These are phyloP conservation scores for Massariosphaeria phaeospora DNA, from an alignment of 495 filamentous ascomycete species.

Conservation along the genomic window DNA sequence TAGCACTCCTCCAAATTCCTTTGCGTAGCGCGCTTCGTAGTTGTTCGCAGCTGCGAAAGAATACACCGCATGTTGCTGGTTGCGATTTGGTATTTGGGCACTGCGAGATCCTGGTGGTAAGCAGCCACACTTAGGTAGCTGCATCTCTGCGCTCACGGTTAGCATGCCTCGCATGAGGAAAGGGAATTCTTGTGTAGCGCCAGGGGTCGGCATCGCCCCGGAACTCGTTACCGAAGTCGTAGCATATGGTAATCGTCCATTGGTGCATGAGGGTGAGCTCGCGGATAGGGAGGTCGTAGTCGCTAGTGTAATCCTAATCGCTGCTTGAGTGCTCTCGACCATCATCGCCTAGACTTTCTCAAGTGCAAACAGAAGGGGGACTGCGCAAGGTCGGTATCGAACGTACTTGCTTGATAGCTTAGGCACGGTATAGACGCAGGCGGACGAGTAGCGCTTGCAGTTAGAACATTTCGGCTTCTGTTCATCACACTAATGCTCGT, in stretches of 20 bases:
- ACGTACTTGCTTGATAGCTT: neutral
- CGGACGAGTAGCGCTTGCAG: slow-evolving; percentile 15
- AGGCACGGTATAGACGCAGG: slow-evolving; percentile 15
- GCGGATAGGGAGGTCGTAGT: slow-evolving; percentile 9
- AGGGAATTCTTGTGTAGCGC: slow-evolving; percentile 7
- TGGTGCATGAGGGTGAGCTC: slow-evolving; percentile 20
- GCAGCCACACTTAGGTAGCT: slow-evolving; percentile 11
- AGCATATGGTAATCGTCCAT: slow-evolving; percentile 20
- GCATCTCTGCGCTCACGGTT: neutral
- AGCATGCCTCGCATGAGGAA: slow-evolving; percentile 26
- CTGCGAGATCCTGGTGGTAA: slow-evolving; percentile 20
- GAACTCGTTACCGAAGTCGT: slow-evolving; percentile 11
- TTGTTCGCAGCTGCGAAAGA: slow-evolving; percentile 18
- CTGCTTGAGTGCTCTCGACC: neutral
- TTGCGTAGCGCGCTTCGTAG: neutral
- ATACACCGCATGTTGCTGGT: slow-evolving; percentile 14
- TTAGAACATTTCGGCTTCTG: slow-evolving; percentile 21
- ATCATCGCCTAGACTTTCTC: slow-evolving; percentile 11
- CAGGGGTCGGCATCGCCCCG: slow-evolving; percentile 9
- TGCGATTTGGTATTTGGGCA: slow-evolving; percentile 16
- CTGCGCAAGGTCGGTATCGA: slow-evolving; percentile 1
- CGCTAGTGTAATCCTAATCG: neutral
- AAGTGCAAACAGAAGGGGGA: neutral
- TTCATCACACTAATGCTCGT: slow-evolving; percentile 20
- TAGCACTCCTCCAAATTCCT: neutral